Percentiles rank a stretch among this genome's conserved stretches.
Conservation (phyloP, 176 grass and related monocot species). For the Puccinellia tenuiflora region DNA sequence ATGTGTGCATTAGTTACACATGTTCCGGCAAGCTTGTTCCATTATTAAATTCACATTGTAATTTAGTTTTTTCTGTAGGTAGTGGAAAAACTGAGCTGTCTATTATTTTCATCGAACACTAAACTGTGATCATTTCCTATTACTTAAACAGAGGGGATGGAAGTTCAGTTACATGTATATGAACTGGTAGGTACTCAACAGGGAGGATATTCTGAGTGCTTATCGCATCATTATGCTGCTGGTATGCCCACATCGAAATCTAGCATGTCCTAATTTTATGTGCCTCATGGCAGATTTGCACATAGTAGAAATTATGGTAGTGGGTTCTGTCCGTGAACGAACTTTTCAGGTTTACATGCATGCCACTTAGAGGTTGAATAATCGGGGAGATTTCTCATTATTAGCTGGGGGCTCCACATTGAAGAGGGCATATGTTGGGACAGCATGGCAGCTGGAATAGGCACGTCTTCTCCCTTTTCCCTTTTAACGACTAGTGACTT, state of each 20-base stretch:
- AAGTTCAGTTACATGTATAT: conserved; percentile 20
- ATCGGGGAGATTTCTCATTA: conserved; percentile 24
- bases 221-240: conserved; percentile 33
- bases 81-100: neutral
- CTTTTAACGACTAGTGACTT: conserved; percentile 11
- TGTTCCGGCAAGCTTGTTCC: neutral
- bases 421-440: conserved; percentile 12
- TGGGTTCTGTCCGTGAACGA: conserved; percentile 25
- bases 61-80: neutral
- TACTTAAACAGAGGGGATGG: conserved; percentile 6
- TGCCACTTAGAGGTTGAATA: conserved; percentile 24
- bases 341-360: conserved; percentile 34
- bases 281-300: conserved; percentile 12
- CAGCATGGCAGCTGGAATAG: neutral
- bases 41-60: no score
- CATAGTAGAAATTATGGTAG: conserved; percentile 31
- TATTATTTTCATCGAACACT: conserved; percentile 4
- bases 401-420: neutral
- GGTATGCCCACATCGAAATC: conserved; percentile 32
- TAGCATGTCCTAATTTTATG: conserved; percentile 18
- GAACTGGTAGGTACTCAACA: conserved; percentile 16
- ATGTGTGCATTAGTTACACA: neutral
- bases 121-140: conserved; percentile 1
- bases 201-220: conserved; percentile 17
- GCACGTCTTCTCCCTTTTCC: neutral